These are phyloP conservation scores for Darksidea phi DNA, from an alignment of 495 filamentous ascomycete species.

Conservation along the genomic window DNA sequence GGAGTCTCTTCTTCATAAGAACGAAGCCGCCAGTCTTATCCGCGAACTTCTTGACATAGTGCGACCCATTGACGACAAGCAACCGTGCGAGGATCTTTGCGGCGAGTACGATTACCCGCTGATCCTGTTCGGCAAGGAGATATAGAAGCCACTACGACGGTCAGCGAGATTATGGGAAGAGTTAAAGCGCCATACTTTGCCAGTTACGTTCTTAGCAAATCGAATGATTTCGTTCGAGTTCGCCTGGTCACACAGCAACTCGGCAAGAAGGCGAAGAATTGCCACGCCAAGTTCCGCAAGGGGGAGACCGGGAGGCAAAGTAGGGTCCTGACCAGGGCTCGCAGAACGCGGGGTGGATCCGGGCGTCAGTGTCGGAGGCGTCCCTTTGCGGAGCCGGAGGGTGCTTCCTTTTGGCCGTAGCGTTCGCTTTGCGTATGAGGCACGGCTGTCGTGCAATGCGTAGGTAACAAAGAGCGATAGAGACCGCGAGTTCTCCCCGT, in stretches of 20 bases:
- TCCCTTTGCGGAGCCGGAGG: slow-evolving; percentile 36
- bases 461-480: slow-evolving; percentile 91
- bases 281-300: slow-evolving; percentile 63
- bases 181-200: slow-evolving; percentile 64
- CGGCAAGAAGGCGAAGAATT: slow-evolving; percentile 78
- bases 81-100: slow-evolving; percentile 84
- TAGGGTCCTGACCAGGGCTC: slow-evolving; percentile 29
- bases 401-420: slow-evolving; percentile 48
- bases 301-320: slow-evolving; percentile 27
- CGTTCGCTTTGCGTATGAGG: slow-evolving; percentile 51
- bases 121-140: slow-evolving; percentile 82
- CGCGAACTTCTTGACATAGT: slow-evolving; percentile 80
- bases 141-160: slow-evolving; percentile 82
- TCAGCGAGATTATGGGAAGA: slow-evolving; percentile 24
- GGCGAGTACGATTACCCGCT: slow-evolving; percentile 77
- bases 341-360: slow-evolving; percentile 30
- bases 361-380: slow-evolving; percentile 26
- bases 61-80: slow-evolving; percentile 71
- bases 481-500: slow-evolving; percentile 79
- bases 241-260: slow-evolving; percentile 71
- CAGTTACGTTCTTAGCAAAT: slow-evolving; percentile 93
- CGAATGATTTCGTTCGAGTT: slow-evolving; percentile 68
- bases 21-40: slow-evolving; percentile 82
- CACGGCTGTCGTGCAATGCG: slow-evolving; percentile 66
- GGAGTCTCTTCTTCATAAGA: slow-evolving; percentile 77